phyloP scores from a whole-genome alignment of 805 yeast genomes.

The Clavispora carvajalis region DNA sequence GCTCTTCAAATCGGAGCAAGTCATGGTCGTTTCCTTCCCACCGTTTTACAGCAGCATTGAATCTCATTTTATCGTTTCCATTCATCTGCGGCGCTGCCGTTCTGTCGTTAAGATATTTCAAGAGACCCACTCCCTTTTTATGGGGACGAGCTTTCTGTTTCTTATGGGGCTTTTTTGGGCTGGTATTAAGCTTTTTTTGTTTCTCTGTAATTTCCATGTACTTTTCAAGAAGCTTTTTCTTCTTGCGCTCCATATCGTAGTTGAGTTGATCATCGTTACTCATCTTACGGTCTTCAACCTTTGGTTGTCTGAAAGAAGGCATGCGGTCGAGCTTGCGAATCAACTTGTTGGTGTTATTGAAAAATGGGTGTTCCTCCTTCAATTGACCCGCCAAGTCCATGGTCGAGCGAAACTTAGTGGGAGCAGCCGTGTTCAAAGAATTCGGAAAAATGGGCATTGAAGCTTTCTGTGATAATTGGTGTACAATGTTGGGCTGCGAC shows the following conservation, averaged over 20 bases:
- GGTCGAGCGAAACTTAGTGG: slow-evolving; percentile 29
- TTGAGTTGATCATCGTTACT: slow-evolving; percentile 8
- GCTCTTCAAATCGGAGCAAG: slow-evolving; percentile 43
- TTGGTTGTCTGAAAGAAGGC: slow-evolving; percentile 27
- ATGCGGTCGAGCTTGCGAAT: slow-evolving; percentile 35
- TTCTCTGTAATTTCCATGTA: slow-evolving; percentile 26
- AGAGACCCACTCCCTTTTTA: slow-evolving; percentile 21
- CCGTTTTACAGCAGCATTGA: slow-evolving; percentile 43
- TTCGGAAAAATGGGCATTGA: slow-evolving; percentile 20
- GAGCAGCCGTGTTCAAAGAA: slow-evolving; percentile 8
- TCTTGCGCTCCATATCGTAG: slow-evolving; percentile 17
- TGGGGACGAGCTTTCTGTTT: not conserved
- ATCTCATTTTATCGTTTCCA: slow-evolving; percentile 40
- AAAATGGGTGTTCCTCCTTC: slow-evolving; percentile 20
- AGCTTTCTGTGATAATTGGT: slow-evolving; percentile 11
- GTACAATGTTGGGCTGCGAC: not conserved
- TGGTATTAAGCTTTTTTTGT: slow-evolving; percentile 13
- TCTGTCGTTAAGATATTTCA: slow-evolving; percentile 23
- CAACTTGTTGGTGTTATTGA: slow-evolving; percentile 30
- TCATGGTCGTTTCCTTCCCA: slow-evolving; percentile 71
- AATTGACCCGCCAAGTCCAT: slow-evolving; percentile 22
- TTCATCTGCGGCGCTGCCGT: slow-evolving; percentile 13
- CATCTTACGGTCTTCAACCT: slow-evolving; percentile 15
- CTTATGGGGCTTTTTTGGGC: slow-evolving; percentile 8
- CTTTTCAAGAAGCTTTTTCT: slow-evolving; percentile 25